Evolutionary conservation across 2,329 filamentous ascomycete genomes (phyloP).

Genomic region (Aspergillus sp.): DNA sequence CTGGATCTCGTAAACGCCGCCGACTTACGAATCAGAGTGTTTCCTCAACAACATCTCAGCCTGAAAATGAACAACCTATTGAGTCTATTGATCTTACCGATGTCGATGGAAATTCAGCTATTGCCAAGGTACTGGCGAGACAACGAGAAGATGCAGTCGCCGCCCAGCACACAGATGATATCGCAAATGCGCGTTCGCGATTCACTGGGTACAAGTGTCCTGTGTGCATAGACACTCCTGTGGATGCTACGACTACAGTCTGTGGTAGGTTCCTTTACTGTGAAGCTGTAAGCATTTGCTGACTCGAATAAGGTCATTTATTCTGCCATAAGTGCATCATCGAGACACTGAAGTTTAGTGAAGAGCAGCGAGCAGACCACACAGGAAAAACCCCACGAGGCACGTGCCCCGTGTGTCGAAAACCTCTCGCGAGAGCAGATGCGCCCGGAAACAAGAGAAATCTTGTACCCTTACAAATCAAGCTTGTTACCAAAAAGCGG

Average conservation of each 20-base stretch:
- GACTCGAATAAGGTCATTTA: slow-evolving; percentile 52
- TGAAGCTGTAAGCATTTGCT: slow-evolving; percentile 1
- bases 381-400: slow-evolving; percentile 34
- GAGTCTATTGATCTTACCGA: slow-evolving; percentile 54
- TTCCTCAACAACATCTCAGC: neutral
- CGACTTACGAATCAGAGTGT: slow-evolving; percentile 6
- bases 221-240: slow-evolving; percentile 63
- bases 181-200: slow-evolving; percentile 32
- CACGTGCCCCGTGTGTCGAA: slow-evolving; percentile 48
- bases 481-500: slow-evolving; percentile 29
- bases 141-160: slow-evolving; percentile 54
- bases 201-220: slow-evolving; percentile 57
- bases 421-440: slow-evolving; percentile 39
- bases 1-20: slow-evolving; percentile 17
- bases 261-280: slow-evolving; percentile 51
- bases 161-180: slow-evolving; percentile 38
- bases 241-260: slow-evolving; percentile 58
- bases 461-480: slow-evolving; percentile 40
- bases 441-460: slow-evolving; percentile 33
- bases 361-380: slow-evolving; percentile 45
- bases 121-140: slow-evolving; percentile 51
- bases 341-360: slow-evolving; percentile 58
- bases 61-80: slow-evolving; percentile 27
- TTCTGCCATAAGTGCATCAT: slow-evolving; percentile 65
- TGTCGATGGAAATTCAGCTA: slow-evolving; percentile 39